These are phyloP conservation scores for Penicillium cataractarum DNA, from an alignment of 495 filamentous ascomycete species.

Conservation along the genomic window DNA sequence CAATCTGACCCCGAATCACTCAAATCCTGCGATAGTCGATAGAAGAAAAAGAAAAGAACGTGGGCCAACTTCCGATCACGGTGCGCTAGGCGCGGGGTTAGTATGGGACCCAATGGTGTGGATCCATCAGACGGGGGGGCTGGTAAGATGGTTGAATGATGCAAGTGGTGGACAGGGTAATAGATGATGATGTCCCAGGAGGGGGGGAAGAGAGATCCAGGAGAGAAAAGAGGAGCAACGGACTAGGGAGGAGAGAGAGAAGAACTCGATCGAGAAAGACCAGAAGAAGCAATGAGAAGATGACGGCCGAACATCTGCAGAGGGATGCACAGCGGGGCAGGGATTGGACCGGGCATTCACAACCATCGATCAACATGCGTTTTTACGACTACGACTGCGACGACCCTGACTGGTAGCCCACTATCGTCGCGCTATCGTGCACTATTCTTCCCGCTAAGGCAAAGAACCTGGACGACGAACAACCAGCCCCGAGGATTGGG, in stretches of 20 bases:
- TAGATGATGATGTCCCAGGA: constrained; percentile 1
- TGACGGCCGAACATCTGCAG: constrained; percentile 3
- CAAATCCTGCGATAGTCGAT: neutral
- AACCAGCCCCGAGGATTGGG: constrained; percentile 1
- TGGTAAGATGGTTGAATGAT: neutral
- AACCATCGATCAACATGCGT: neutral
- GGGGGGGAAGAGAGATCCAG: neutral
- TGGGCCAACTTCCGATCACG: constrained; percentile 20
- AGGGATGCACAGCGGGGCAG: constrained; percentile 4
- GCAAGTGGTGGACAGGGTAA: constrained; percentile 1
- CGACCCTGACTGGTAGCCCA: constrained; percentile 1
- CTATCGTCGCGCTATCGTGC: constrained; percentile 1
- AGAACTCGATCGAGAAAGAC: neutral
- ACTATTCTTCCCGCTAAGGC: neutral
- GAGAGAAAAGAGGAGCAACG: neutral
- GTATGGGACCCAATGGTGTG: constrained; percentile 19
- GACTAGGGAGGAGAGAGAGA: neutral
- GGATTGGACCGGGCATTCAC: neutral
- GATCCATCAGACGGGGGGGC: constrained; percentile 15
- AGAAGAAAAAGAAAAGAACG: neutral
- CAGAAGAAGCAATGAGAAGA: constrained; percentile 8
- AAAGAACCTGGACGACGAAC: neutral
- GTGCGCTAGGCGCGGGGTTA: constrained; percentile 15
- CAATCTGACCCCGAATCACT: neutral
- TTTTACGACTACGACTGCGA: neutral